Conservation (phyloP, 2,329 filamentous ascomycete species). For the Trichoderma sp. region DNA sequence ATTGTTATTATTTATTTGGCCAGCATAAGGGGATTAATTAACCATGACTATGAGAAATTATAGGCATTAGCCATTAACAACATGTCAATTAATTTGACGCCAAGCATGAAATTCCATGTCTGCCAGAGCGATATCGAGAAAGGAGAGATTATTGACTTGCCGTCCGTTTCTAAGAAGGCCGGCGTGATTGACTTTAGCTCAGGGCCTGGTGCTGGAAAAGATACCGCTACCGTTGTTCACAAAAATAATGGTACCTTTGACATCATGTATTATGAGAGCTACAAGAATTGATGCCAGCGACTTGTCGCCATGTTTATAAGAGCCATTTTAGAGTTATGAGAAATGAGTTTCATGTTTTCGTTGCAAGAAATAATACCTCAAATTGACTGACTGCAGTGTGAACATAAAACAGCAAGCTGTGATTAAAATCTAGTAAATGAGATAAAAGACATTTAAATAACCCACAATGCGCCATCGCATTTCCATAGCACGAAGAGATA, state of each 20-base stretch:
- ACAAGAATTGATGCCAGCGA: neutral
- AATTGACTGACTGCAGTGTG: too few relatives aligned
- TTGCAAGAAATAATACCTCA: too few relatives aligned
- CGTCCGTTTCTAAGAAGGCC: neutral
- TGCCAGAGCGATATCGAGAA: neutral
- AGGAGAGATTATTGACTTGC: neutral
- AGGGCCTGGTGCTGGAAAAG: neutral
- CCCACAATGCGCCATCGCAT: neutral
- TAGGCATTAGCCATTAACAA: neutral
- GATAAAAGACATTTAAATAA: too few relatives aligned
- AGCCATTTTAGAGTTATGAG: too few relatives aligned
- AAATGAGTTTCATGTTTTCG: too few relatives aligned
- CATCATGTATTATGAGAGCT: neutral
- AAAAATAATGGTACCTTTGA: neutral
- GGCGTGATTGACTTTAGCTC: neutral
- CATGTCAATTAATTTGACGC: neutral
- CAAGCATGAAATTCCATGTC: neutral
- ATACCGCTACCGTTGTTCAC: neutral
- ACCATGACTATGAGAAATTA: neutral
- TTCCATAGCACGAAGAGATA: neutral
- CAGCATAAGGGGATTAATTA: too few relatives aligned
- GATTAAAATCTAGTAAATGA: too few relatives aligned
- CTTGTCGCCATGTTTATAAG: neutral
- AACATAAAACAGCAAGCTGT: too few relatives aligned
- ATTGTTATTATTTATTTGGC: too few relatives aligned